These are phyloP conservation scores for Rutidosis leptorrhynchoides DNA, from an alignment of 129 eudicot species.

Conservation along the genomic window DNA sequence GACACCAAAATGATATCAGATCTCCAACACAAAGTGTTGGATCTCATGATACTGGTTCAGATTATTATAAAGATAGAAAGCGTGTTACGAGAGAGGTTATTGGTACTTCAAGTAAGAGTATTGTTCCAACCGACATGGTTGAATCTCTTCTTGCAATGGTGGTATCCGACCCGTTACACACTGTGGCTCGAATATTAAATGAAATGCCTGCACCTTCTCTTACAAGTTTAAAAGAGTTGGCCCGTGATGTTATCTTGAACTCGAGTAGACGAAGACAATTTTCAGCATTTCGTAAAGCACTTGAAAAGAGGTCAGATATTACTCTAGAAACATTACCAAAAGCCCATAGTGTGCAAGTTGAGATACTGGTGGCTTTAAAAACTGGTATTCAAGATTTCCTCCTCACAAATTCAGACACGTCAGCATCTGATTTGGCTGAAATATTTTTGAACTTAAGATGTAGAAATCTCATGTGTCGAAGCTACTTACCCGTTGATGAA, in stretches of 20 bases:
- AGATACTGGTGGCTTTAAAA: slow-evolving; percentile 70
- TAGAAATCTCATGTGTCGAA: slow-evolving; percentile 69
- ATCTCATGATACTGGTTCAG: slow-evolving; percentile 67
- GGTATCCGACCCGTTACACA: slow-evolving; percentile 71
- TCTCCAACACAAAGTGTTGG: slow-evolving; percentile 68
- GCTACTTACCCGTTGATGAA: slow-evolving; percentile 81
- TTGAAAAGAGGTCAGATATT: slow-evolving; percentile 63
- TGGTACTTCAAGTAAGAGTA: slow-evolving; percentile 38
- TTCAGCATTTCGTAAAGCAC: slow-evolving; percentile 54
- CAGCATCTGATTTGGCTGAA: slow-evolving; percentile 76
- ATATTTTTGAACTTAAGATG: slow-evolving; percentile 71
- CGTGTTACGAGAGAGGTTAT: slow-evolving; percentile 40
- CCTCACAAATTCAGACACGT: slow-evolving; percentile 38
- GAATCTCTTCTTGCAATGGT: slow-evolving; percentile 64
- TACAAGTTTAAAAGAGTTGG: slow-evolving; percentile 56
- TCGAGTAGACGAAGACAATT: slow-evolving; percentile 55
- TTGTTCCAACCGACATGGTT: slow-evolving; percentile 47
- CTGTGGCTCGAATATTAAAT: slow-evolving; percentile 49
- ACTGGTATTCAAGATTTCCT: slow-evolving; percentile 72
- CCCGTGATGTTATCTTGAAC: slow-evolving; percentile 55
- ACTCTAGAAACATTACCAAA: slow-evolving; percentile 55
- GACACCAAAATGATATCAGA: slow-evolving; percentile 44
- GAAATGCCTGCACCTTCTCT: slow-evolving; percentile 53
- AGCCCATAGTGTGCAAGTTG: slow-evolving; percentile 57
- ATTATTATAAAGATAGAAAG: slow-evolving; percentile 51